Evolutionary conservation across 768 basidiomycete genomes (phyloP).

Genomic region (Lactifluus subvellereus): DNA sequence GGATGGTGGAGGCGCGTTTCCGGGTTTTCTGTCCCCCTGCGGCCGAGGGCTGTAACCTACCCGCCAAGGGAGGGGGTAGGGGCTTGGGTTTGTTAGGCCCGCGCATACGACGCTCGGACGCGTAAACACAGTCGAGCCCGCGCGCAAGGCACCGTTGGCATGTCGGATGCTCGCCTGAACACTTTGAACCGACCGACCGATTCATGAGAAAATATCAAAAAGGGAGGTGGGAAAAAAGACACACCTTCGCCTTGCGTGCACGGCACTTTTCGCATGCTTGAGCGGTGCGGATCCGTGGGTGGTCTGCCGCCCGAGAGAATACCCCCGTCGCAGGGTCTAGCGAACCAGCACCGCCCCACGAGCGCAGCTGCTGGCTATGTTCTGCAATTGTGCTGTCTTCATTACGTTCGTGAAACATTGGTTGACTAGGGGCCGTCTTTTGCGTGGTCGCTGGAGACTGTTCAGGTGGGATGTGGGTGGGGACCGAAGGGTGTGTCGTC

Average conservation of each 20-base stretch:
- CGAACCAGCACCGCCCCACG: constrained; percentile 40
- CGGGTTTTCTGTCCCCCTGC: constrained; percentile 7
- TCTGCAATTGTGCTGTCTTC: neutral
- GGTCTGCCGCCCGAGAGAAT: constrained; percentile 58
- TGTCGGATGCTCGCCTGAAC: constrained; percentile 63
- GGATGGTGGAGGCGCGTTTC: constrained; percentile 17
- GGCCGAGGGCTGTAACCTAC: neutral
- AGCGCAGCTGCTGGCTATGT: neutral
- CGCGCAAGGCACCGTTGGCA: constrained; percentile 60
- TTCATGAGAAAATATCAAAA: neutral
- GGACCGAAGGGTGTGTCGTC: neutral
- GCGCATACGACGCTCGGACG: constrained; percentile 56
- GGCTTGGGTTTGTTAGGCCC: constrained; percentile 55
- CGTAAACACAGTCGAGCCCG: constrained; percentile 60
- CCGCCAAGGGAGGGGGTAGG: neutral
- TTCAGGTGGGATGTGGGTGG: neutral
- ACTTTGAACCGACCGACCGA: constrained; percentile 36
- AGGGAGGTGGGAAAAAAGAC: constrained; percentile 18
- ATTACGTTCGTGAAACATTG: neutral
- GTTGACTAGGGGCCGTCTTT: neutral
- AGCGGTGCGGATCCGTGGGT: constrained; percentile 59
- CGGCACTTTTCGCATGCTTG: constrained; percentile 77
- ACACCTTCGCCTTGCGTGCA: constrained; percentile 66
- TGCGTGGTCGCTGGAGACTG: neutral
- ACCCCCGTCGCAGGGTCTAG: constrained; percentile 61